Percentiles rank a stretch among this genome's conserved stretches.
These are phyloP conservation scores for Prunus dulcis DNA, from an alignment of 306 rosid genomes.

Conservation along the genomic window DNA sequence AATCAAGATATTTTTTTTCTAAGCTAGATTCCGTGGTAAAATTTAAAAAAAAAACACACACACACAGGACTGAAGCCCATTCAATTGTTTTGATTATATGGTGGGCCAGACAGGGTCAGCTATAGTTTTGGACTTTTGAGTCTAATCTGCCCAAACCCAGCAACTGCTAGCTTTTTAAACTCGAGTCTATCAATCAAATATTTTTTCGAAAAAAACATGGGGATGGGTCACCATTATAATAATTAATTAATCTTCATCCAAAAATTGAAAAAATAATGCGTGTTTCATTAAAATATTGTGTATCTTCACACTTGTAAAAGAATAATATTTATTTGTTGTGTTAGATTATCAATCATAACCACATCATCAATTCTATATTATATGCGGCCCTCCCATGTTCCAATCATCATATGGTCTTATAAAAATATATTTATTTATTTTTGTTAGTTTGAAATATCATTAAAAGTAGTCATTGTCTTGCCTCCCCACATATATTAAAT, in stretches of 20 bases:
- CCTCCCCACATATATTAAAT: background rate
- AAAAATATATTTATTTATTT: background rate
- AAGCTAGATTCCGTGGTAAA: rapidly evolving
- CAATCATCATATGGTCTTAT: background rate
- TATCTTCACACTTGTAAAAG: background rate
- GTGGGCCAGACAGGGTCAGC: too few species aligned
- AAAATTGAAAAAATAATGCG: background rate
- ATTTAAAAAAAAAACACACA: too few species aligned
- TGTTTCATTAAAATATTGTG: background rate
- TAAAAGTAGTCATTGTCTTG: background rate
- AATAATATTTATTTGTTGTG: background rate
- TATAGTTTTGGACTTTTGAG: too few species aligned
- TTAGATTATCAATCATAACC: background rate
- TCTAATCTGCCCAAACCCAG: too few species aligned
- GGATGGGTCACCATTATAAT: background rate
- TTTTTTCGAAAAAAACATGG: too few species aligned
- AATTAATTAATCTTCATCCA: background rate
- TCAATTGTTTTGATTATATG: too few species aligned
- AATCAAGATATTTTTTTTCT: too few species aligned
- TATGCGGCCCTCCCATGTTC: background rate
- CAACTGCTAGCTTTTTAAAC: too few species aligned
- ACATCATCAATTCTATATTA: background rate
- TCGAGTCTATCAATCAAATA: too few species aligned
- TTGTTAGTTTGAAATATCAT: background rate
- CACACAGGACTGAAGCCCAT: too few species aligned